Evolutionary conservation across 2,329 filamentous ascomycete genomes (phyloP).

Genomic region (Lachnellula arida): DNA sequence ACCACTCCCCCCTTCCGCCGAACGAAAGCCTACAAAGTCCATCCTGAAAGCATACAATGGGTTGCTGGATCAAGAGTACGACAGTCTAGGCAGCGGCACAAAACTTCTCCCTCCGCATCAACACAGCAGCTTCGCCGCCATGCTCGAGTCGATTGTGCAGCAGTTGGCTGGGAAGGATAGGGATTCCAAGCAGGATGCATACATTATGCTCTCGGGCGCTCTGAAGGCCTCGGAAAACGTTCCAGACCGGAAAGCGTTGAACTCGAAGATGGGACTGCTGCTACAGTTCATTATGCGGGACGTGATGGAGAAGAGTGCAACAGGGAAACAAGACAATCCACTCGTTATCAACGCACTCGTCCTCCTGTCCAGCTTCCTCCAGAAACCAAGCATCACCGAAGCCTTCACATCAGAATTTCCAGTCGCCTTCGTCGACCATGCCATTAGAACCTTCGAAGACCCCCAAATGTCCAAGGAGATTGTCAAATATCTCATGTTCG

Average conservation of each 20-base stretch:
- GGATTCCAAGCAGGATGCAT: conserved; percentile 75
- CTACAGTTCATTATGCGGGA: conserved; percentile 83
- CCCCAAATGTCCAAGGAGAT: conserved; percentile 68
- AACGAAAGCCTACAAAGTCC: conserved; percentile 57
- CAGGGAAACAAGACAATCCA: conserved; percentile 57
- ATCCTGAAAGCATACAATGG: conserved; percentile 71
- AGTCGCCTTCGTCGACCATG: conserved; percentile 74
- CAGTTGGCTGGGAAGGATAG: conserved; percentile 73
- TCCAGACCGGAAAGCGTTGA: conserved; percentile 67
- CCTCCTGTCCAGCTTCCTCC: conserved; percentile 71
- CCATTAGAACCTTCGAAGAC: conserved; percentile 69
- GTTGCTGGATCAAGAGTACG: conserved; percentile 11
- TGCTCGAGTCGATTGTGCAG: conserved; percentile 80
- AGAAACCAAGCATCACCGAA: conserved; percentile 65
- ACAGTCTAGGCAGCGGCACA: conserved; percentile 7
- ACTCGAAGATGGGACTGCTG: conserved; percentile 71
- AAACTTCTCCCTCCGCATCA: conserved; percentile 24
- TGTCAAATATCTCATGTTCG: conserved; percentile 72
- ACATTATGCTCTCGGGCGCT: conserved; percentile 70
- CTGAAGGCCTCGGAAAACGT: conserved; percentile 79
- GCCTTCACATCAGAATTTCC: conserved; percentile 75
- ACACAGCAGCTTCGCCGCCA: conserved; percentile 62
- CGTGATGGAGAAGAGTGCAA: conserved; percentile 55
- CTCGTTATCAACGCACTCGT: conserved; percentile 74
- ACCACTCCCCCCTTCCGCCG: conserved; percentile 29